Evolutionary conservation across 345 rosid genomes (phyloP), one percentile per base, ranked within the genome.

Genomic region (Heritiera littoralis): DNA sequence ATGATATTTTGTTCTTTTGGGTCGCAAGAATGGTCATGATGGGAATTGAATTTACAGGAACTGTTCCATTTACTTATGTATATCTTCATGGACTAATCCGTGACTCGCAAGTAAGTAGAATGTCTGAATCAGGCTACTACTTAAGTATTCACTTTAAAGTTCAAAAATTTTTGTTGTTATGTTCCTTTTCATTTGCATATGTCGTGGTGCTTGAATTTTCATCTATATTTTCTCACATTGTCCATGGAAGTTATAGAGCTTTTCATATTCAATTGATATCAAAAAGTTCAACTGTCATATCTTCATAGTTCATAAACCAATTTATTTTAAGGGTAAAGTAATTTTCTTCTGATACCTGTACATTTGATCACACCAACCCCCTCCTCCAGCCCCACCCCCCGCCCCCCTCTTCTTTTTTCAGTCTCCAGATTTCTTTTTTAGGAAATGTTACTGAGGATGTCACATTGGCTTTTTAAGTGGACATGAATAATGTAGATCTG

Each of bases 11-110:
- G 82, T 95, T 95, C 92, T 95, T 95, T 80, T 95, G 99, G 99
- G 99, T 95, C 60, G 99, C 99, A 83, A 93, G 99, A 86, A 95
- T 95, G 99, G 88, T 93, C 74, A 95, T 95, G 98, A 95, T 95
- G 99, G 99, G 99, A 82, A 87, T 95, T 78, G 98, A 95, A 86
- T 91, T 95, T 83, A 95, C 99, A 45, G 98, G 99, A 80, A 92
- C 86, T 20, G 96, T 91, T 83, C 99, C 99, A 66, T 95, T 95
- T 86, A 87, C 92, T 58, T 86, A 90, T 87, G 89, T 95, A 77
- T 93, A 92, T 84, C 98, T 95, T 77, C 99, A 95, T 77, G 99
- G 99, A 67, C 94, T 95, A 76, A 95, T 95, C 75, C 91, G 96
- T 66, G 99, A 95, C 78, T 89, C 98, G 59, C 88, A 95, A 79